phyloP scores from a whole-genome alignment of 2,329 filamentous ascomycete species.

The Verruconis gallopava region DNA sequence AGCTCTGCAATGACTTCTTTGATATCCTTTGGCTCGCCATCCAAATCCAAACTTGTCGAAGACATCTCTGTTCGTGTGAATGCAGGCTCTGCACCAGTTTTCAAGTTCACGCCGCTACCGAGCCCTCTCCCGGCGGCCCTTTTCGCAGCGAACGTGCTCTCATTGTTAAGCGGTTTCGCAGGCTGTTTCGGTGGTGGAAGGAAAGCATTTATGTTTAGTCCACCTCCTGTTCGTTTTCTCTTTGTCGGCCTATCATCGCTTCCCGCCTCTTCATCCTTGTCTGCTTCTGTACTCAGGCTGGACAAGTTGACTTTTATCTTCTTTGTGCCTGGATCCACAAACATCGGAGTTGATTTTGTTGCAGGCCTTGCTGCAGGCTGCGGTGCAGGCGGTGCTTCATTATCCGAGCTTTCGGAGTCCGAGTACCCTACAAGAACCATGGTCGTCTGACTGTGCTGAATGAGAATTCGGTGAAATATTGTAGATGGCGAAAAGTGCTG shows the following conservation, averaged over 20 bases:
- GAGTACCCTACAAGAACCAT: slow-evolving; percentile 80
- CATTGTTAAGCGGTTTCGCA: slow-evolving; percentile 16
- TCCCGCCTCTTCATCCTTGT: slow-evolving; percentile 29
- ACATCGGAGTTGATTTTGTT: slow-evolving; percentile 55
- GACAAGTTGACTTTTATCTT: slow-evolving; percentile 77
- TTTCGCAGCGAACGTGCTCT: slow-evolving; percentile 18
- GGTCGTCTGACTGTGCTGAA: slow-evolving; percentile 11
- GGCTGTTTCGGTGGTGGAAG: slow-evolving; percentile 68
- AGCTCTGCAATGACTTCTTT: slow-evolving; percentile 20
- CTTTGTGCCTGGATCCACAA: slow-evolving; percentile 69
- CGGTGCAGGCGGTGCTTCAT: slow-evolving; percentile 33
- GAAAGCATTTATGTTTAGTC: slow-evolving; percentile 68
- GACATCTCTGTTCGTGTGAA: slow-evolving; percentile 50
- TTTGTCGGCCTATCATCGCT: slow-evolving; percentile 54
- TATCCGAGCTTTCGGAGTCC: slow-evolving; percentile 59
- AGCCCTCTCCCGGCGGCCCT: slow-evolving; percentile 24
- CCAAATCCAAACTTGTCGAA: slow-evolving; percentile 13
- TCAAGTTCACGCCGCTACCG: slow-evolving; percentile 55
- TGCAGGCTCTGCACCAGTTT: slow-evolving; percentile 70
- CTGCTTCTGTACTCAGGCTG: slow-evolving; percentile 31
- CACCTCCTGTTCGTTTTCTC: slow-evolving; percentile 48
- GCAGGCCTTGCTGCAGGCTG: slow-evolving; percentile 19
- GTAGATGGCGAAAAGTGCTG: no score
- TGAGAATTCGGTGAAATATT: no score
- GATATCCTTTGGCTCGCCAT: slow-evolving; percentile 20